Evolutionary conservation across 2,329 filamentous ascomycete genomes (phyloP).

Genomic region (Ceratocystis eucalypticola): DNA sequence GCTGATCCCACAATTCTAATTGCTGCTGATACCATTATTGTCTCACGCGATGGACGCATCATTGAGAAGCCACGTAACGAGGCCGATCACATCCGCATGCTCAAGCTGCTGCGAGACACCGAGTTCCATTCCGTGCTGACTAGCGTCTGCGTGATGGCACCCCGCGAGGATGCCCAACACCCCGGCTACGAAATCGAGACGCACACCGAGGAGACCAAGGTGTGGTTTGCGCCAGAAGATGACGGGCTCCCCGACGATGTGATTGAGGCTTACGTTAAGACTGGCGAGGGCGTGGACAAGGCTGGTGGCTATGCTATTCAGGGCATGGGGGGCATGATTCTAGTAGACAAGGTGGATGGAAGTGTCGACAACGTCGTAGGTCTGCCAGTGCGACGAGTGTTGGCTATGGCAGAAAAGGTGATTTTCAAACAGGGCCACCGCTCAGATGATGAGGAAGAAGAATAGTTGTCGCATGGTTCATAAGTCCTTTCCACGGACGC

Average conservation of each 20-base stretch:
- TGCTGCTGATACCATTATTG: conserved; percentile 81
- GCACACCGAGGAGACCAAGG: conserved; percentile 78
- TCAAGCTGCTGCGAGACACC: conserved; percentile 67
- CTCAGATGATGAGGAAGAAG: conserved; percentile 31
- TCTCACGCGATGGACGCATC: conserved; percentile 59
- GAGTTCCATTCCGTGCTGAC: conserved; percentile 72
- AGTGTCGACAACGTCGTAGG: conserved; percentile 90
- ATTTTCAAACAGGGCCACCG: conserved; percentile 57
- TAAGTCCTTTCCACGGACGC: neutral
- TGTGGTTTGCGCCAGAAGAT: conserved; percentile 61
- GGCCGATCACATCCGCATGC: conserved; percentile 69
- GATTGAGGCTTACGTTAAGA: conserved; percentile 63
- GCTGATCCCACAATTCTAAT: conserved; percentile 73
- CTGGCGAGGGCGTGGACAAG: conserved; percentile 87
- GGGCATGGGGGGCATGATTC: conserved; percentile 68
- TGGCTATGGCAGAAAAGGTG: conserved; percentile 80
- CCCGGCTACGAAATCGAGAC: conserved; percentile 76
- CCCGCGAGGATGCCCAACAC: conserved; percentile 62
- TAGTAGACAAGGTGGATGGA: conserved; percentile 82
- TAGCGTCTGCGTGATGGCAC: conserved; percentile 69
- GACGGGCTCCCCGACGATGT: conserved; percentile 60
- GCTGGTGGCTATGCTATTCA: conserved; percentile 93
- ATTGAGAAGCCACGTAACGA: conserved; percentile 83
- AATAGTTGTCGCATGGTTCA: neutral
- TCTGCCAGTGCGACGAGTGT: conserved; percentile 61